These are phyloP conservation scores for Aspergillus pseudoglaucus DNA, from an alignment of 2,329 filamentous ascomycete genomes.

Conservation along the genomic window DNA sequence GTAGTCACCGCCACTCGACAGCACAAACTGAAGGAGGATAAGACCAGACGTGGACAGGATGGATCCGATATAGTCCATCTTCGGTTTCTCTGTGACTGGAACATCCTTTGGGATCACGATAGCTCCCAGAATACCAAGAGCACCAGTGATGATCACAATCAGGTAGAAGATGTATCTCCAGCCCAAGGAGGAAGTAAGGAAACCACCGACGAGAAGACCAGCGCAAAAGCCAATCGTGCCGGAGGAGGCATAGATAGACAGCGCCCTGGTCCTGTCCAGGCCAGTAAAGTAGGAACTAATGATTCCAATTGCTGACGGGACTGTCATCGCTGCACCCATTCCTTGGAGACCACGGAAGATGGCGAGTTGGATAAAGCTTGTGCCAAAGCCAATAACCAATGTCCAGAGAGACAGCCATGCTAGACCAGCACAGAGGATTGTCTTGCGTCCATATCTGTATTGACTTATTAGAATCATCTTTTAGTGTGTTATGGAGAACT, in stretches of 20 bases:
- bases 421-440: slow-evolving; percentile 34
- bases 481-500: slow-evolving; percentile 1
- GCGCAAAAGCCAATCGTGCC: slow-evolving; percentile 37
- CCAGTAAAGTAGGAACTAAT: slow-evolving; percentile 39
- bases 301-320: slow-evolving; percentile 43
- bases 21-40: slow-evolving; percentile 41
- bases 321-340: slow-evolving; percentile 41
- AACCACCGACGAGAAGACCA: slow-evolving; percentile 34
- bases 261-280: slow-evolving; percentile 31
- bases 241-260: slow-evolving; percentile 35
- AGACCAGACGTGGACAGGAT: slow-evolving; percentile 38
- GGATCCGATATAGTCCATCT: slow-evolving; percentile 39
- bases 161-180: slow-evolving; percentile 37
- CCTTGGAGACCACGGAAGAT: slow-evolving; percentile 42
- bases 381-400: slow-evolving; percentile 33
- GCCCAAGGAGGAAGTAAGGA: slow-evolving; percentile 33
- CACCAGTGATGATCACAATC: slow-evolving; percentile 28
- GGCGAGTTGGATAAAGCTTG: slow-evolving; percentile 35
- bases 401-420: slow-evolving; percentile 32
- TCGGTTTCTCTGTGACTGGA: slow-evolving; percentile 24
- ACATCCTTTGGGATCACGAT: slow-evolving; percentile 36
- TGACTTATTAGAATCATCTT: slow-evolving; percentile 3
- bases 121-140: slow-evolving; percentile 24
- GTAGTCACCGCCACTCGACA: slow-evolving; percentile 42
- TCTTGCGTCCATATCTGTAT: slow-evolving; percentile 30